A percentile compares a stretch with the other conserved stretches of the same genome.
These are phyloP conservation scores for Fusarium circinatum DNA, from an alignment of 2,329 filamentous ascomycete genomes.

Conservation along the genomic window DNA sequence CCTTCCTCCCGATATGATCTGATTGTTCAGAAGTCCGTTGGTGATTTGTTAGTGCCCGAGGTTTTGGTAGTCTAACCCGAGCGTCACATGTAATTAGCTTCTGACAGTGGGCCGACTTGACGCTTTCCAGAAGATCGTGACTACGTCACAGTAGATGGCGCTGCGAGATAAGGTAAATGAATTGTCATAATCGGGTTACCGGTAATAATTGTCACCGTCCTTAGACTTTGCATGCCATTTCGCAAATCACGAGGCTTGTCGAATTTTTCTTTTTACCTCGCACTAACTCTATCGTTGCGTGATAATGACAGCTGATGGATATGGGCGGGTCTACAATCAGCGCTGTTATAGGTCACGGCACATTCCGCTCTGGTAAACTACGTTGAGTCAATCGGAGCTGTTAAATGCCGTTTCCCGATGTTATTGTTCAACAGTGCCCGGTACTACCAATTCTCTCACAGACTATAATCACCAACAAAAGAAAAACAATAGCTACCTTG, in stretches of 20 bases:
- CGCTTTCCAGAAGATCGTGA: background rate
- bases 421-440: background rate
- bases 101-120: background rate
- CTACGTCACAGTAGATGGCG: background rate
- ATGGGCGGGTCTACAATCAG: background rate
- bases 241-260: background rate
- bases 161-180: background rate
- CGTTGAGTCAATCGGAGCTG: background rate
- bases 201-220: background rate
- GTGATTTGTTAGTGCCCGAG: background rate
- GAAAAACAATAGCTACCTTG: background rate
- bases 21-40: background rate
- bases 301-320: background rate
- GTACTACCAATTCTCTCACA: background rate
- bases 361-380: background rate
- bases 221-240: background rate
- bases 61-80: background rate
- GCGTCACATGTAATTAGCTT: constrained; percentile 2
- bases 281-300: background rate
- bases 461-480: background rate
- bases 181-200: background rate
- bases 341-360: background rate
- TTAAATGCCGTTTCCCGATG: background rate
- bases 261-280: background rate
- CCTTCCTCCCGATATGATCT: background rate